Evolutionary conservation across 75 land plant genomes (phyloP).

Genomic region (Cunninghamia lanceolata): DNA sequence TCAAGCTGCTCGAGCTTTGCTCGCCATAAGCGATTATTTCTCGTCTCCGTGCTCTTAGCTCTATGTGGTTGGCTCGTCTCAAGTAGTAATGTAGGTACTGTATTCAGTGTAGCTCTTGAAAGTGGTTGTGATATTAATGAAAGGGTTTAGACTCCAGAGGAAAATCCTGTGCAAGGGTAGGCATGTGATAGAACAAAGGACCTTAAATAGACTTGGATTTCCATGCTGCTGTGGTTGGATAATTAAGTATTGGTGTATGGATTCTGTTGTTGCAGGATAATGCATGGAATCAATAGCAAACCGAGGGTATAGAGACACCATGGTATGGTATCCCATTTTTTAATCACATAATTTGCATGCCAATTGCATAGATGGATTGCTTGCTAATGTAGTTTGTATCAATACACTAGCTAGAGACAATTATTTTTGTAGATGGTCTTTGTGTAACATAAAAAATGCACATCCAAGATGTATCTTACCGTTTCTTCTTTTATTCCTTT

Average conservation of each 20-base stretch:
- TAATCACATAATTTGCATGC: neutral
- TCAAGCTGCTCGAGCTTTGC: constrained; percentile 61
- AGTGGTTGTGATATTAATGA: neutral
- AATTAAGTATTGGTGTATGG: neutral
- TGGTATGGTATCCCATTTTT: neutral
- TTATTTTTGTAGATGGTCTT: neutral
- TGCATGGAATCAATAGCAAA: neutral
- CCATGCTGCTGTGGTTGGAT: neutral
- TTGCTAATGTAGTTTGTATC: neutral
- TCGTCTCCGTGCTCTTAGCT: constrained; percentile 57
- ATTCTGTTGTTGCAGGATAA: neutral
- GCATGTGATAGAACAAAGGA: neutral
- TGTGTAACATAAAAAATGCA: neutral
- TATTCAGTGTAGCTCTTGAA: neutral
- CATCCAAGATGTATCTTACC: neutral
- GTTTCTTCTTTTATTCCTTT: neutral
- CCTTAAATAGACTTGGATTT: neutral
- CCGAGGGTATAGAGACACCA: neutral
- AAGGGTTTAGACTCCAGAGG: too few relatives aligned
- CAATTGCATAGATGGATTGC: neutral
- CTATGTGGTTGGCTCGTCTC: constrained; percentile 63
- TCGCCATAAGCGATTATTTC: constrained; percentile 59
- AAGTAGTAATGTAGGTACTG: constrained; percentile 27
- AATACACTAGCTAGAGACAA: neutral
- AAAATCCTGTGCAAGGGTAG: neutral